Evolutionary conservation across 2,329 filamentous ascomycete genomes (phyloP), one percentile per base, ranked within the genome.

Genomic region (Colletotrichum sojae): DNA sequence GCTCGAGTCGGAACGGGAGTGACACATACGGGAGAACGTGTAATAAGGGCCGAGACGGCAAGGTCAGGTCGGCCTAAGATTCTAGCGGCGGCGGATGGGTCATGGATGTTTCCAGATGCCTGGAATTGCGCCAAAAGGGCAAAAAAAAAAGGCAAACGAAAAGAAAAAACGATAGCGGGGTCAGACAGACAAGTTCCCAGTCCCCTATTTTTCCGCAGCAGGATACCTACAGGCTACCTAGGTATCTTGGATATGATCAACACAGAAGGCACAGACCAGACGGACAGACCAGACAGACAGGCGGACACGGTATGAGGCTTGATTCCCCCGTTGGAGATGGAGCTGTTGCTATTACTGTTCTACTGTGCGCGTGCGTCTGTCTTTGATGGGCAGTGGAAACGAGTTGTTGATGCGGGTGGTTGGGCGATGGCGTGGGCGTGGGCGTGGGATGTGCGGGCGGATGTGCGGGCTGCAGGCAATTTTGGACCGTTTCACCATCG

Each of bases 61-160:
- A 13, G 59, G 45, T 31, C n/a, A 18, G 40, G 54, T 69, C 66
- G 61, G 53, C 39, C 20, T 45, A 54, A 59, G 15, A 54, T 49
- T 55, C 54, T 18, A 64, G 66, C 61, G 60, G 66, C 61, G 60
- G 43, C 66, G 31, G 60, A 66, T 69, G 66, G 66, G 66, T 65
- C 66, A 59, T 69, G 66, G 66, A 69, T 65, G 66, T 65, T 69
- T 69, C 66, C 66, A 69, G 66, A 69, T 39, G 54, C 25, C 46
- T 63, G 46, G 43, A 43, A 54, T 31, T 22, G 20, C 20, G 59
- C 31, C 31, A 10, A 36, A 36, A 22, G 22, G 22, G 4, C 20
- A 27, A 40, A 40, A 51, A 51, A 25, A 43, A 63, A 27, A 22
- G 52, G 45, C 13, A 36, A 10, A 36, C 31, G n/a, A 66, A n/a